Evolutionary conservation across 2,329 filamentous ascomycete genomes (phyloP).

Genomic region (Coniosporium tulheliwenetii): DNA sequence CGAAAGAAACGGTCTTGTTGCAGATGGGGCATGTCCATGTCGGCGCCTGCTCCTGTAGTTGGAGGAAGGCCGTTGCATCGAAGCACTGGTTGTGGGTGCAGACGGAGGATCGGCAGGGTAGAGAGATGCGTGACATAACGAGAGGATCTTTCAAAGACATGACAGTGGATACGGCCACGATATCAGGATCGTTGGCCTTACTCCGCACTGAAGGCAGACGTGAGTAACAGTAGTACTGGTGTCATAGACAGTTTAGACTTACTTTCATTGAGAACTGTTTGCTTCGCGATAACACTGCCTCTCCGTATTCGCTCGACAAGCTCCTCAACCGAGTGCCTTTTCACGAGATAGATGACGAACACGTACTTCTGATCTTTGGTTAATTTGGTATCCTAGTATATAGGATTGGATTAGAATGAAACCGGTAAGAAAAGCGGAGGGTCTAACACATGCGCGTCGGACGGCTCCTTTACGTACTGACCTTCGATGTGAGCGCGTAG

Average conservation of each 20-base stretch:
- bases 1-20: slow-evolving; percentile 67
- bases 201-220: slow-evolving; percentile 44
- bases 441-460: no score
- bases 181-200: slow-evolving; percentile 73
- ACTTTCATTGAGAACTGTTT: slow-evolving; percentile 75
- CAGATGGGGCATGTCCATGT: slow-evolving; percentile 96
- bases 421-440: not conserved
- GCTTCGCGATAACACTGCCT: slow-evolving; percentile 60
- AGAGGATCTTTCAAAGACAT: slow-evolving; percentile 88
- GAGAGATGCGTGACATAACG: slow-evolving; percentile 64
- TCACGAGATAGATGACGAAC: slow-evolving; percentile 60
- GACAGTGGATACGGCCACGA: slow-evolving; percentile 74
- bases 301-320: slow-evolving; percentile 52
- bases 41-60: slow-evolving; percentile 88
- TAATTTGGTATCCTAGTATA: slow-evolving; percentile 1
- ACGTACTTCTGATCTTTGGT: slow-evolving; percentile 20
- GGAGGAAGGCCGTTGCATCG: slow-evolving; percentile 80
- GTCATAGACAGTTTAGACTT: slow-evolving; percentile 19
- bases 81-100: slow-evolving; percentile 93
- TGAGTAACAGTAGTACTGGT: not conserved
- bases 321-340: slow-evolving; percentile 52
- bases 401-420: not conserved
- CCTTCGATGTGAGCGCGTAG: slow-evolving; percentile 84
- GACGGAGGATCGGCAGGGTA: slow-evolving; percentile 62
- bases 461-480: slow-evolving; percentile 20